These are phyloP conservation scores for Xylariaceae sp. DNA, from an alignment of 2,329 filamentous ascomycete genomes.

Conservation along the genomic window DNA sequence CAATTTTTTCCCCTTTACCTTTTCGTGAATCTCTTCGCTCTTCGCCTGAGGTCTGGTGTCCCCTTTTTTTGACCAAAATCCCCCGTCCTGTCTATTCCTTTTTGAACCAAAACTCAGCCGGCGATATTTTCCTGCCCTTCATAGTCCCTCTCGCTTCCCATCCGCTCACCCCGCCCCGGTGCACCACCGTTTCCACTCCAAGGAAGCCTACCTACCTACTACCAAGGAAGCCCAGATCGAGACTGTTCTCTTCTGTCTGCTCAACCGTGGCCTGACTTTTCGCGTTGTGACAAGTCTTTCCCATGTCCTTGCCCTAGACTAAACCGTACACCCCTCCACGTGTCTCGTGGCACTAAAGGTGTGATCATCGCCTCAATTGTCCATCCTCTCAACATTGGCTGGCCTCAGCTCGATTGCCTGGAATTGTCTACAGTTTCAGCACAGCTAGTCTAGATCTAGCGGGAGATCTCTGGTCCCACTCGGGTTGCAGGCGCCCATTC, in stretches of 20 bases:
- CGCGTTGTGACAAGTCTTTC: constrained; percentile 21
- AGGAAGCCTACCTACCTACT: constrained; percentile 10
- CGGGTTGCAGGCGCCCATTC: constrained; percentile 55
- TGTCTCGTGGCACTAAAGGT: constrained; percentile 29
- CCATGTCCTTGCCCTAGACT: constrained; percentile 29
- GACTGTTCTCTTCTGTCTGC: constrained; percentile 16
- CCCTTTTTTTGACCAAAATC: constrained; percentile 16
- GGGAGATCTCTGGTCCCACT: constrained; percentile 38
- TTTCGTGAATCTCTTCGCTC: constrained; percentile 21
- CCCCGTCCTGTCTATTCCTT: constrained; percentile 19
- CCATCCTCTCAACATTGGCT: constrained; percentile 20
- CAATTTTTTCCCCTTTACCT: constrained; percentile 28
- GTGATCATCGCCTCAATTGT: constrained; percentile 21
- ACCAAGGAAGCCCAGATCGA: constrained; percentile 18
- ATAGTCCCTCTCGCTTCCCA: constrained; percentile 16
- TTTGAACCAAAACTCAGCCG: constrained; percentile 18
- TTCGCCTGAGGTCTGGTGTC: constrained; percentile 21
- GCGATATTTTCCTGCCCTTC: constrained; percentile 18
- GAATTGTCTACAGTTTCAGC: constrained; percentile 41
- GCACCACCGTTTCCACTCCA: constrained; percentile 17
- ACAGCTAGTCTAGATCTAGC: constrained; percentile 40
- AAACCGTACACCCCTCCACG: constrained; percentile 24
- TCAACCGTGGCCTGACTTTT: constrained; percentile 18
- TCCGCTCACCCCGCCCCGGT: constrained; percentile 15
- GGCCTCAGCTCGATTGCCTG: constrained; percentile 27